Conservation (phyloP, 2,329 filamentous ascomycete genomes). For the Emergomyces orientalis region DNA sequence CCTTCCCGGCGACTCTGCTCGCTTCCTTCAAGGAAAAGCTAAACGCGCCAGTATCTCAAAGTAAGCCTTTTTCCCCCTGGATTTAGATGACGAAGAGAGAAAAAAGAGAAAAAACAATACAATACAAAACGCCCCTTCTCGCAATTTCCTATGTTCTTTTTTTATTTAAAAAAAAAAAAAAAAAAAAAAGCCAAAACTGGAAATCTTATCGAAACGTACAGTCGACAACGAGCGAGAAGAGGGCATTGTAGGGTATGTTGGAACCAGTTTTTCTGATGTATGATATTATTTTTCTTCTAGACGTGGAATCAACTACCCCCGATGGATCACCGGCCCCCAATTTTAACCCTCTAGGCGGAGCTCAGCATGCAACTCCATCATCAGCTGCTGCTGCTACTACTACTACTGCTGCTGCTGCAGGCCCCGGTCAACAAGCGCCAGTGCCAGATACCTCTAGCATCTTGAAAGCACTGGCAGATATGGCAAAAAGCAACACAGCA, state of each 20-base stretch:
- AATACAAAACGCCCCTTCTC: conserved; percentile 2
- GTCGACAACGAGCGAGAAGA: conserved; percentile 7
- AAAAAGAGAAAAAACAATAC: background rate
- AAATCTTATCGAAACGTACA: background rate
- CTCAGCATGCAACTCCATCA: conserved; percentile 20
- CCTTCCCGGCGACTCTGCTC: conserved; percentile 75
- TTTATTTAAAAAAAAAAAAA: too few relatives aligned
- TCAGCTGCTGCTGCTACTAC: conserved; percentile 14
- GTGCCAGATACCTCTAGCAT: conserved; percentile 55
- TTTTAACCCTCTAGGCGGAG: conserved; percentile 31
- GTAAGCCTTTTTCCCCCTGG: conserved; percentile 46
- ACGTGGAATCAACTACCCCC: conserved; percentile 59
- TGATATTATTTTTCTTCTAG: conserved; percentile 35
- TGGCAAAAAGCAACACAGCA: conserved; percentile 63
- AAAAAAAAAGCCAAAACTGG: background rate
- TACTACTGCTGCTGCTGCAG: conserved; percentile 21
- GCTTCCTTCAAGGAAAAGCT: conserved; percentile 74
- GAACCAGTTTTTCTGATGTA: conserved; percentile 23
- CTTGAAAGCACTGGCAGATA: conserved; percentile 68
- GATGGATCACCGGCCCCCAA: conserved; percentile 43
- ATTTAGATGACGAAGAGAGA: background rate
- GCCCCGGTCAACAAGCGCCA: conserved; percentile 22
- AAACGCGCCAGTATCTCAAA: conserved; percentile 49
- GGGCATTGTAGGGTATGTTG: conserved; percentile 12
- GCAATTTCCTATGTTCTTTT: background rate